Percentiles rank a stretch among this genome's conserved stretches.
These are phyloP conservation scores for Penicillium paneum DNA, from an alignment of 2,329 filamentous ascomycete genomes.

Conservation along the genomic window DNA sequence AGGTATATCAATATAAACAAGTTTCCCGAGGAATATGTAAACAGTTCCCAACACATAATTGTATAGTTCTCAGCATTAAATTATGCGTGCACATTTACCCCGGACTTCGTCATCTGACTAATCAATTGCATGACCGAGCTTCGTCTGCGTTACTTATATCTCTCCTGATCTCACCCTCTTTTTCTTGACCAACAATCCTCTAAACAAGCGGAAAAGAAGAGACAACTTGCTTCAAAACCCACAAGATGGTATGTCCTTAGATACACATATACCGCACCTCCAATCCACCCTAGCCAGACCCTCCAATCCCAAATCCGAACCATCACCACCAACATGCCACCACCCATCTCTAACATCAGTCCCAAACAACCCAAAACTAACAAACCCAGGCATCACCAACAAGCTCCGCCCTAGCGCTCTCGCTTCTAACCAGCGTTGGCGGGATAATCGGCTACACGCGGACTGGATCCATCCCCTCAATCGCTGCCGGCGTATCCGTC, in stretches of 20 bases:
- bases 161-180: neutral
- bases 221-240: neutral
- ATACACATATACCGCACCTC: neutral
- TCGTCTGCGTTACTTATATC: neutral
- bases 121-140: slow-evolving; percentile 5
- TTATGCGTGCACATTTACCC: slow-evolving; percentile 5
- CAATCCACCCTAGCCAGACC: neutral
- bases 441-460: slow-evolving; percentile 82
- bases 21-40: neutral
- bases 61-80: neutral
- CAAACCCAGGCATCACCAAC: slow-evolving; percentile 23
- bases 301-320: neutral
- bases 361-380: neutral
- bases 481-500: slow-evolving; percentile 79
- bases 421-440: slow-evolving; percentile 77
- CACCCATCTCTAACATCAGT: neutral
- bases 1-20: neutral
- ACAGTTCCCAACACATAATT: neutral
- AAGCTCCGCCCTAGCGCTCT: slow-evolving; percentile 72
- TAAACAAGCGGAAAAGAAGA: neutral
- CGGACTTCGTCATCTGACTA: slow-evolving; percentile 9
- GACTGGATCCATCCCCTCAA: slow-evolving; percentile 80
- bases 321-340: neutral
- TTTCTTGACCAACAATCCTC: neutral
- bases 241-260: slow-evolving; percentile 22